A percentile compares a stretch with the other conserved stretches of the same genome.
These are phyloP conservation scores for Rhodamnia argentea DNA, from an alignment of 345 rosid species.

Conservation along the genomic window DNA sequence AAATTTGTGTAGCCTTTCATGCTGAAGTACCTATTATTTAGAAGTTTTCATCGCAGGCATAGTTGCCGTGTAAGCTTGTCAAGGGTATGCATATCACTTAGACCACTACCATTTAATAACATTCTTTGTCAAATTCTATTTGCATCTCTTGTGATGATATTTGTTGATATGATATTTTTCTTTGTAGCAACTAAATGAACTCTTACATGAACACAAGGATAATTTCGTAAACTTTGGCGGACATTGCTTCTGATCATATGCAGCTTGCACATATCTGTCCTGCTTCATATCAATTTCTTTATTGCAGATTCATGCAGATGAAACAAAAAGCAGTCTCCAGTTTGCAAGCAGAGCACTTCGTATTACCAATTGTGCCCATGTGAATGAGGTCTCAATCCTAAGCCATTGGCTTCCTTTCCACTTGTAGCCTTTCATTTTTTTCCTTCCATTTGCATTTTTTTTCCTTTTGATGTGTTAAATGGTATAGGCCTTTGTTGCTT, in stretches of 20 bases:
- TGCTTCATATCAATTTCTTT: constrained; percentile 1
- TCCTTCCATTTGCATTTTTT: not conserved
- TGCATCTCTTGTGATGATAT: not conserved
- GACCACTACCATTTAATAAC: not conserved
- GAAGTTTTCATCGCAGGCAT: not conserved
- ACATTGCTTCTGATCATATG: not conserved
- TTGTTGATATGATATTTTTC: not conserved
- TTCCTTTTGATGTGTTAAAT: constrained; percentile 1
- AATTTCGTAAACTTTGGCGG: not conserved
- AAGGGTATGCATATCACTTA: not conserved
- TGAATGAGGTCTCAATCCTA: constrained; percentile 59
- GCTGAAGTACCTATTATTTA: not conserved
- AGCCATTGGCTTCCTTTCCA: not conserved
- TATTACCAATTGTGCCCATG: constrained; percentile 84
- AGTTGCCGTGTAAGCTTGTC: not conserved
- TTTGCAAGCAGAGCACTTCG: constrained; percentile 95
- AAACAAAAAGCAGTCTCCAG: constrained; percentile 93
- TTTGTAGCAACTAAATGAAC: not conserved
- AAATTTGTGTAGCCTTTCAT: not conserved
- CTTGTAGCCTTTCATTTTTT: not conserved
- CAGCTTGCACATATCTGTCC: not conserved
- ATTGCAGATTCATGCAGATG: constrained; percentile 84
- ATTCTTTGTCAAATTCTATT: not conserved
- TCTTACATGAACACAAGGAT: not conserved
- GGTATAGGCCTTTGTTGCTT: not conserved